Base-by-base conservation (phyloP, 2,329 filamentous ascomycete species). In the Penicillium sp. region DNA sequence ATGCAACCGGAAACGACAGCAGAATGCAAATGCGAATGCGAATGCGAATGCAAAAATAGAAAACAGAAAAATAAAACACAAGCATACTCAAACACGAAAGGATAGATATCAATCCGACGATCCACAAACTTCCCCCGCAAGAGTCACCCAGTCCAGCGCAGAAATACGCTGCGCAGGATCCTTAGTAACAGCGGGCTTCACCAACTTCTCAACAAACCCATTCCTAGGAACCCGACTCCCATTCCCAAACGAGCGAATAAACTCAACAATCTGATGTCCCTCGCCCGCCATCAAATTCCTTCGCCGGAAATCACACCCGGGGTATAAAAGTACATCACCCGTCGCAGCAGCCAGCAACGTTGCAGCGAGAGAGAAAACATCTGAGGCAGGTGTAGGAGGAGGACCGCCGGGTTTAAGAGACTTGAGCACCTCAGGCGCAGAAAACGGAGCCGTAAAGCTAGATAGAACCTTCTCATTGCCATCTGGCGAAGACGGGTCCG, bases 291-390 rank as follows among this genome's bases (percentile, higher is more conserved):
- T 76, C 15, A 69, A 8, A 20, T 42, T 70, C 2, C 76, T 64
- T 10, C 74, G 66, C 55, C 75, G 69, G 61, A 75, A 71, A 26
- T 65, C 68, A 49, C 61, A 59, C 6, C 73, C 70, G 0, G 73
- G 64, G 49, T 78, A 78, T 1, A 78, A 59, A 8, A 74, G 61
- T n/a, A 76, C 46, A 55, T 78, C 72, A 1, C 76, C 76, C 4
- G 74, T 78, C 2, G 73, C 75, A 10, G 72, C 74, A 1, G 74
- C 74, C 15, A 78, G 65, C 6, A 78, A 61, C 5, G 75, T 78
- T 10, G 76, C 69, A 5, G 75, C 76, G 2, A 78, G 66, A 0
- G 75, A 77, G 51, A 78, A 78, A 1, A 78, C 69, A 52, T 78
- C 76, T 8, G 74, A 74, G 2, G 71, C 66, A 1, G 70, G 64